Conservation (phyloP, 345 rosid genomes). For the Trapa incisa region DNA sequence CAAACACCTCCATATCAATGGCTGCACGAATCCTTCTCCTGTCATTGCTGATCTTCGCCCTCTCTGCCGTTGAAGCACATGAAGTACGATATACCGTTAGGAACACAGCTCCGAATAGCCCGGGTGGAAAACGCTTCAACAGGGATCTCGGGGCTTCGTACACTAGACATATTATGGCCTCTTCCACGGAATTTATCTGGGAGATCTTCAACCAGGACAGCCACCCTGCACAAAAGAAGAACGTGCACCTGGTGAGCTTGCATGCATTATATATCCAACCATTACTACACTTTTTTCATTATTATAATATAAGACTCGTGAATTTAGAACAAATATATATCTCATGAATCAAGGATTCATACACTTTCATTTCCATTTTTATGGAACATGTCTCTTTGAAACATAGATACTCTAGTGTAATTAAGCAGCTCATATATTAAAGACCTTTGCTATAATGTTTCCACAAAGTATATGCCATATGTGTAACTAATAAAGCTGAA, state of each 20-base stretch:
- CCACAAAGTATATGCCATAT: too few relatives aligned
- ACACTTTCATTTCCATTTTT: too few relatives aligned
- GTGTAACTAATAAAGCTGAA: too few relatives aligned
- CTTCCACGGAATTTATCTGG: conserved; percentile 31
- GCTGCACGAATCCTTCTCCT: conserved; percentile 3
- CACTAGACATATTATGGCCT: conserved; percentile 14
- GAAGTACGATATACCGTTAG: conserved; percentile 31
- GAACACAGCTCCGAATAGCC: conserved; percentile 18
- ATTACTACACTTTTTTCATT: not conserved
- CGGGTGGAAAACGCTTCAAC: conserved; percentile 24
- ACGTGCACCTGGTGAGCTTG: conserved; percentile 1
- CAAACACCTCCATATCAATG: conserved; percentile 9
- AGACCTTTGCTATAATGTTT: too few relatives aligned
- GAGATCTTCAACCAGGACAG: conserved; percentile 20
- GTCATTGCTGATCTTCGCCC: conserved; percentile 10
- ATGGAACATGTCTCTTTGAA: too few relatives aligned
- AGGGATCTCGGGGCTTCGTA: conserved; percentile 20
- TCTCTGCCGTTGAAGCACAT: conserved; percentile 10
- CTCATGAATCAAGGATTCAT: too few relatives aligned
- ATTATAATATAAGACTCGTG: too few relatives aligned
- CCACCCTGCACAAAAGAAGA: conserved; percentile 13
- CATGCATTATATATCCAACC: not conserved
- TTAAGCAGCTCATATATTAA: too few relatives aligned
- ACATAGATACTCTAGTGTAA: too few relatives aligned
- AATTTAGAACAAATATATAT: too few relatives aligned